A percentile compares a stretch with the other conserved stretches of the same genome.
phyloP scores from a whole-genome alignment of 2,329 filamentous ascomycete genomes.

The Arthrobotrys iridis region DNA sequence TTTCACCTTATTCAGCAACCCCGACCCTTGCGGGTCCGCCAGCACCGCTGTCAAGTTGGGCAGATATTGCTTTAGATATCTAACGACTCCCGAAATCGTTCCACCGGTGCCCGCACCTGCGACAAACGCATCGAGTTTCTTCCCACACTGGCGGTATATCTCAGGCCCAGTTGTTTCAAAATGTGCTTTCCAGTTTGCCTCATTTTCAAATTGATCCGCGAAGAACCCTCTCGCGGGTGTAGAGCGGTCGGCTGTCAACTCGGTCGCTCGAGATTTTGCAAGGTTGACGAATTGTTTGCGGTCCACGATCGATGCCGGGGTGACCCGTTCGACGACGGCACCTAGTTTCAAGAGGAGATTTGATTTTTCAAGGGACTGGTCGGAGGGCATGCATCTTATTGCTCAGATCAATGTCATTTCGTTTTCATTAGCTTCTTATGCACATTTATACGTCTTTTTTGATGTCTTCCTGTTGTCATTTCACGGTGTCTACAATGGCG shows the following conservation, averaged over 20 bases:
- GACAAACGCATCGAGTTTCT: slow-evolving; percentile 83
- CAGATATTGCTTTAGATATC: slow-evolving; percentile 80
- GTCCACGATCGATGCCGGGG: slow-evolving; percentile 91
- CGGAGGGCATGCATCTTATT: slow-evolving; percentile 85
- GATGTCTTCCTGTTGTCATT: background rate
- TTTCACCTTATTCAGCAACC: slow-evolving; percentile 88
- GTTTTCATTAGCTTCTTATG: slow-evolving; percentile 29
- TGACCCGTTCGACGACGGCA: slow-evolving; percentile 89
- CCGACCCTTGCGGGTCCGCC: slow-evolving; percentile 93
- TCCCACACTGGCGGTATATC: slow-evolving; percentile 80
- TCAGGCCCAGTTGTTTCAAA: slow-evolving; percentile 85
- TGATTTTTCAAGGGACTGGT: slow-evolving; percentile 88
- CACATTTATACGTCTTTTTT: slow-evolving; percentile 47
- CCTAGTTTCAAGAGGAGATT: slow-evolving; percentile 88
- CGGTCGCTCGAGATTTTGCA: slow-evolving; percentile 77
- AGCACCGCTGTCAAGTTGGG: slow-evolving; percentile 76
- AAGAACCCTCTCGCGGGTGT: slow-evolving; percentile 84
- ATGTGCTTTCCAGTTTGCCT: slow-evolving; percentile 88
- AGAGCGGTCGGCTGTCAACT: slow-evolving; percentile 72
- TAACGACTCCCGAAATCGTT: slow-evolving; percentile 86
- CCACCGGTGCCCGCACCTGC: slow-evolving; percentile 94
- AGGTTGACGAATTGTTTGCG: slow-evolving; percentile 94
- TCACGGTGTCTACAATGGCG: background rate
- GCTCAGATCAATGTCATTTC: background rate
- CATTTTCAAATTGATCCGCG: slow-evolving; percentile 93